These are phyloP conservation scores for Ganoderma boninense DNA, from an alignment of 1,284 basidiomycete genomes.

Conservation along the genomic window DNA sequence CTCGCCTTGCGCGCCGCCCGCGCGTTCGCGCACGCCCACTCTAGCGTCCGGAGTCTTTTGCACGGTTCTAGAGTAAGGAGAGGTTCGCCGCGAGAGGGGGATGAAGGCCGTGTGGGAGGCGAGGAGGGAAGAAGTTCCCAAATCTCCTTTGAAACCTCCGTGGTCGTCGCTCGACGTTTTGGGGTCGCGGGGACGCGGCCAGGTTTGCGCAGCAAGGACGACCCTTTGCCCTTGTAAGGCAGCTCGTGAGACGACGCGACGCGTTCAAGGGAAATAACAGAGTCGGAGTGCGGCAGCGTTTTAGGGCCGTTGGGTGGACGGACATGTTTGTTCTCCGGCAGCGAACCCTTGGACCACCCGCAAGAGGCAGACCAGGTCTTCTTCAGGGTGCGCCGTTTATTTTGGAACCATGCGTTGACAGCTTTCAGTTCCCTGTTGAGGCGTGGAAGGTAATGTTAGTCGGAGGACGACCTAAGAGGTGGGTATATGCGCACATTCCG, in stretches of 20 bases:
- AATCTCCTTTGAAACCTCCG: conserved; percentile 34
- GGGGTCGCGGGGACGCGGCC: conserved; percentile 43
- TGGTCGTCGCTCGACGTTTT: conserved; percentile 21
- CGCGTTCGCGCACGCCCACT: conserved; percentile 57
- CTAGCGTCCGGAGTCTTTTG: conserved; percentile 47
- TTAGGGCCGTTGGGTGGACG: conserved; percentile 31
- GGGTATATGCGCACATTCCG: conserved; percentile 47
- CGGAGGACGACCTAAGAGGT: not conserved
- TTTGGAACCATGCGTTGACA: conserved; percentile 61
- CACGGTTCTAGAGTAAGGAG: conserved; percentile 41
- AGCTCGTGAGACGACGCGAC: conserved; percentile 51
- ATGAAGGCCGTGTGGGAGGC: conserved; percentile 45
- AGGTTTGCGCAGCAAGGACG: conserved; percentile 12
- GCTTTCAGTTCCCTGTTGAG: conserved; percentile 53
- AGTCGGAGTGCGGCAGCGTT: conserved; percentile 30
- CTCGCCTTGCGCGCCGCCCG: conserved; percentile 37
- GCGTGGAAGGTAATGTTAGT: not conserved
- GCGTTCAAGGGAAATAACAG: conserved; percentile 49
- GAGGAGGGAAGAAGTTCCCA: conserved; percentile 56
- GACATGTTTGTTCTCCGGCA: conserved; percentile 40
- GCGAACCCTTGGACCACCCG: conserved; percentile 37
- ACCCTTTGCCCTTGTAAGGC: conserved; percentile 31
- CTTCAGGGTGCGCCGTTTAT: conserved; percentile 55
- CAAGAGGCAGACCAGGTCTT: conserved; percentile 41
- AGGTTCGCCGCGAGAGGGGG: conserved; percentile 44